A percentile compares a stretch with the other conserved stretches of the same genome.
These are phyloP conservation scores for Thelephora terrestris DNA, from an alignment of 1,284 basidiomycete species.

Conservation along the genomic window DNA sequence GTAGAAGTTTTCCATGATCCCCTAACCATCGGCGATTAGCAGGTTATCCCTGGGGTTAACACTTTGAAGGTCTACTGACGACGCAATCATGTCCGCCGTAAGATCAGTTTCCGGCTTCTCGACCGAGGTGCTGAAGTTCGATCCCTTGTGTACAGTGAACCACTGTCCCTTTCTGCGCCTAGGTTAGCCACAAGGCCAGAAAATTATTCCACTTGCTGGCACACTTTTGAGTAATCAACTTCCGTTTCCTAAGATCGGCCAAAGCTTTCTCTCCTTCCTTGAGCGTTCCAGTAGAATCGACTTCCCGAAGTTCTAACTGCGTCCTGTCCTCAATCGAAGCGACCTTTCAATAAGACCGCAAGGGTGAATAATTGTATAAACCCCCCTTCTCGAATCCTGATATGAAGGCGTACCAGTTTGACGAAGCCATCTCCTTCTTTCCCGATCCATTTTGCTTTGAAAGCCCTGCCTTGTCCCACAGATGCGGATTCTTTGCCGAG, in stretches of 20 bases:
- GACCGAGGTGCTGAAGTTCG: slow-evolving; percentile 86
- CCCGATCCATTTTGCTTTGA: slow-evolving; percentile 95
- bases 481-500: slow-evolving; percentile 83
- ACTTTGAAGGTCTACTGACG: slow-evolving; percentile 36
- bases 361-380: not conserved
- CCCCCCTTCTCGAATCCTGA: not conserved
- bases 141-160: slow-evolving; percentile 85
- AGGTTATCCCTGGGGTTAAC: not conserved
- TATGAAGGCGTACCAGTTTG: slow-evolving; percentile 50
- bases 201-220: too few relatives aligned
- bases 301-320: slow-evolving; percentile 65
- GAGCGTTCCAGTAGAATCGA: slow-evolving; percentile 65
- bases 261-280: slow-evolving; percentile 70
- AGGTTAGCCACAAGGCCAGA: slow-evolving; percentile 3
- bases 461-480: slow-evolving; percentile 89
- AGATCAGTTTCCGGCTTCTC: slow-evolving; percentile 97
- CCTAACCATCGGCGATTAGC: slow-evolving; percentile 28
- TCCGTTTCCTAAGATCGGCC: slow-evolving; percentile 87
- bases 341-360: slow-evolving; percentile 29
- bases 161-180: slow-evolving; percentile 83
- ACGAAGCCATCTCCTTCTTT: slow-evolving; percentile 89
- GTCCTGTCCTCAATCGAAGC: slow-evolving; percentile 65
- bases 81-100: slow-evolving; percentile 90
- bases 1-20: slow-evolving; percentile 85
- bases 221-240: slow-evolving; percentile 70